These are phyloP conservation scores for Delphinella strobiligena DNA, from an alignment of 2,329 filamentous ascomycete species.

Conservation along the genomic window DNA sequence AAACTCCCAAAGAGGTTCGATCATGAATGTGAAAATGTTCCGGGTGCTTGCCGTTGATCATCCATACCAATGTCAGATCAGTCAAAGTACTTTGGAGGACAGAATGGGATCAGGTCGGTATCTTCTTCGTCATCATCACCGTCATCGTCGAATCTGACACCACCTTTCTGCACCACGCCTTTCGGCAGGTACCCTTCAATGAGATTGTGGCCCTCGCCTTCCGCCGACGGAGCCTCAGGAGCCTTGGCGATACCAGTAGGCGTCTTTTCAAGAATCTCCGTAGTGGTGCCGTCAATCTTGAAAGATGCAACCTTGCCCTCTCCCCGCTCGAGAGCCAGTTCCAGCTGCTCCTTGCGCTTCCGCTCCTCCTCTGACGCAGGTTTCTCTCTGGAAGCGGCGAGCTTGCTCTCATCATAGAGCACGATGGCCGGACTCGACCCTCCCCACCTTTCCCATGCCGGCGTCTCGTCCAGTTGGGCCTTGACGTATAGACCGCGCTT, in stretches of 20 bases:
- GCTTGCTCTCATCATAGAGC: conserved; percentile 23
- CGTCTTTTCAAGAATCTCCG: conserved; percentile 21
- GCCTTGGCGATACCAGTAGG: conserved; percentile 7
- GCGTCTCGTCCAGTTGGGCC: conserved; percentile 74
- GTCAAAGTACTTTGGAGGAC: not conserved
- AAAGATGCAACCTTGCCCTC: conserved; percentile 20
- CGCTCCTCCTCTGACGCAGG: not conserved
- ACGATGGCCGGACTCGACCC: conserved; percentile 25
- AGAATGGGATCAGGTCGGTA: not conserved
- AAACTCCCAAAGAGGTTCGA: no score
- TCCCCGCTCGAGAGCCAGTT: conserved; percentile 33
- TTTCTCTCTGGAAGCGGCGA: not conserved
- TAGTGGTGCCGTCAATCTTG: conserved; percentile 18
- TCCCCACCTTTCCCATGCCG: conserved; percentile 68
- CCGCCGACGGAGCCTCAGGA: conserved; percentile 3
- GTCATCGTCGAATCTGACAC: not conserved
- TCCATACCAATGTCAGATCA: no score
- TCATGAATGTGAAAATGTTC: no score
- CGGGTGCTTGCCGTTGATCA: no score
- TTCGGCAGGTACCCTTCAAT: conserved; percentile 21
- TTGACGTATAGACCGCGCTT: conserved; percentile 72
- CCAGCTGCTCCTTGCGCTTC: conserved; percentile 15
- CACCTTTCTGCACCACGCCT: not conserved
- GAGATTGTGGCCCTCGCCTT: conserved; percentile 4
- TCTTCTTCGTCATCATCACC: not conserved